Evolutionary conservation across 208 protist genomes (phyloP), one percentile per base, ranked within the genome.

Genomic region (Leishmania lainsoni): DNA sequence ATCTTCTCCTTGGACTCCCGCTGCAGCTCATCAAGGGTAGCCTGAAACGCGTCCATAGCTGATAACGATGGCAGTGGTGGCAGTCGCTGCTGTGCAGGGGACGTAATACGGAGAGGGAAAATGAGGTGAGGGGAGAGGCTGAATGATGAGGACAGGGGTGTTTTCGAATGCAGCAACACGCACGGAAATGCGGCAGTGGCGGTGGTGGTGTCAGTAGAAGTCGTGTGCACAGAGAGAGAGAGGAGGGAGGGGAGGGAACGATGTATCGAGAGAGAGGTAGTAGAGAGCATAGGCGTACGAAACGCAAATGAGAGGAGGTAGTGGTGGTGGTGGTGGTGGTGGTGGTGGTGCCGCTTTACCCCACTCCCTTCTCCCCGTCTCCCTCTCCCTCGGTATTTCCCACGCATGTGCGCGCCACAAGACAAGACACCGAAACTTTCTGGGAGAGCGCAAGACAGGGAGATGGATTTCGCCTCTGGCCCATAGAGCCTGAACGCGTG

Each of bases 1-100:
- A 97, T 97, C 32, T 89, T 87, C 80, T 97, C 91, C 68, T 93
- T 91, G 22, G 90, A 94, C 81, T 97, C 90, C 61, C 86, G 84
- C 66, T 89, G 54, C 71, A 97, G 86, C 3, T 72, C 76, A 68
- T 90, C 83, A 9, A 97, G 81, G 10, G 76, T 83, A 2, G 20
- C 51, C 66, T 92, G 85, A 74, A 95, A 87, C 5, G 42, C 76
- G 26, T 96, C 90, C 93, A 96, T 95, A 12, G n/a, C 49, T 9
- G 48, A 76, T 26, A 59, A 59, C 45, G 16, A 48, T 61, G 3
- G 29, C 39, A 20, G 12, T 39, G 39, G 42, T 49, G 61, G 61
- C 68, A 51, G 17, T 29, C 39, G 22, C 68, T 49, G 68, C 39
- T 26, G 68, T 29, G 16, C 20, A 0, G 20, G 20, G 61, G 45